These are phyloP conservation scores for Suillus bovinus DNA, from an alignment of 768 basidiomycete genomes.

Conservation along the genomic window DNA sequence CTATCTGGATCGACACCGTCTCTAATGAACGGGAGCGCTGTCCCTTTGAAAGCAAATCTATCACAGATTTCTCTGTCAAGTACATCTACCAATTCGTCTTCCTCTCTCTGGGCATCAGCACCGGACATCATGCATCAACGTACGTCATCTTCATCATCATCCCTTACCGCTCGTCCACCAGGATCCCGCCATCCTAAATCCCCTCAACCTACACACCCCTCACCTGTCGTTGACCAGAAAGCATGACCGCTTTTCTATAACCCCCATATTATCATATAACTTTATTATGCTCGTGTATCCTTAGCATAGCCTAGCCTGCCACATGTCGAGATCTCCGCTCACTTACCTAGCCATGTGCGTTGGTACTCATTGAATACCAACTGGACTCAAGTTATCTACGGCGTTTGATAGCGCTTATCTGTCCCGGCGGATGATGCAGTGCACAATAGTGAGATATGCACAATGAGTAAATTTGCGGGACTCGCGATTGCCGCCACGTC, in stretches of 20 bases:
- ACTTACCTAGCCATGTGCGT: conserved; percentile 11
- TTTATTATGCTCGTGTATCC: conserved; percentile 28
- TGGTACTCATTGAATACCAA: conserved; percentile 2
- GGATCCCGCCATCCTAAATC: conserved; percentile 15
- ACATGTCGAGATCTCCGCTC: conserved; percentile 2
- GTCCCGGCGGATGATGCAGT: not conserved
- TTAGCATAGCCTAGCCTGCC: conserved; percentile 11
- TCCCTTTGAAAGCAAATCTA: conserved; percentile 22
- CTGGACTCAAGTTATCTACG: conserved; percentile 4
- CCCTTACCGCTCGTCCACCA: conserved; percentile 11
- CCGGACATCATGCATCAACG: conserved; percentile 25
- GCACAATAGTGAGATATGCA: not conserved
- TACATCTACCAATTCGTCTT: conserved; percentile 10
- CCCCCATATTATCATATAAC: conserved; percentile 18
- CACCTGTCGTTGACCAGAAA: conserved; percentile 23
- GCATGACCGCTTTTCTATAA: conserved; percentile 20
- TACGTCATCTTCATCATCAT: conserved; percentile 14
- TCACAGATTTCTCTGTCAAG: conserved; percentile 15
- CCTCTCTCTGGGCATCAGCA: conserved; percentile 24
- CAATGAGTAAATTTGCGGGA: not conserved
- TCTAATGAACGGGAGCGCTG: conserved; percentile 26
- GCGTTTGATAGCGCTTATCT: not conserved
- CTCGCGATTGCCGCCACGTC: not conserved
- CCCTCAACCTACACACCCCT: conserved; percentile 15
- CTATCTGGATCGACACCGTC: conserved; percentile 11